phyloP scores from a whole-genome alignment of 768 basidiomycete species.

The Calocera viscosa region DNA sequence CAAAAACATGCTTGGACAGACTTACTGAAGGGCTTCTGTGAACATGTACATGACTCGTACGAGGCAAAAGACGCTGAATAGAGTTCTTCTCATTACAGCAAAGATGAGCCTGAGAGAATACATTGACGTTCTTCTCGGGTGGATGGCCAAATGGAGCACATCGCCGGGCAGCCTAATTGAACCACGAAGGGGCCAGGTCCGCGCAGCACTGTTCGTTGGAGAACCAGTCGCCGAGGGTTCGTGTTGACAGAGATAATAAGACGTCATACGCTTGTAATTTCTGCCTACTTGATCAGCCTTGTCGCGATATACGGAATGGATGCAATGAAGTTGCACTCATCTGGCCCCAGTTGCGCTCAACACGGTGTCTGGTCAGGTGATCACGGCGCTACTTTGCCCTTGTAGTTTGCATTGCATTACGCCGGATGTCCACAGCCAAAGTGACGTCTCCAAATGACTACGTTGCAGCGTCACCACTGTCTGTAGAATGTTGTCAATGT shows the following conservation, averaged over 20 bases:
- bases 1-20: neutral
- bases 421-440: neutral
- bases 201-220: neutral
- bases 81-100: neutral
- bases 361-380: neutral
- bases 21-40: neutral
- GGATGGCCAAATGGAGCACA: neutral
- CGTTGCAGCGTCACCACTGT: too few relatives aligned
- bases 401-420: too few relatives aligned
- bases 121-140: neutral
- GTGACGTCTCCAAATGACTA: too few relatives aligned
- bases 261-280: neutral
- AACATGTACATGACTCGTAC: neutral
- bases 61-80: neutral
- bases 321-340: neutral
- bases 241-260: neutral
- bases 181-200: neutral
- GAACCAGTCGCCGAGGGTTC: neutral
- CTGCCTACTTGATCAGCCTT: neutral
- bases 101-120: neutral
- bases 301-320: conserved; percentile 2
- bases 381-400: neutral
- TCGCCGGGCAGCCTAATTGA: neutral
- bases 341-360: neutral
- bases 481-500: too few relatives aligned